phyloP scores from a whole-genome alignment of 768 basidiomycete genomes.

The Fomitopsis pulvina region DNA sequence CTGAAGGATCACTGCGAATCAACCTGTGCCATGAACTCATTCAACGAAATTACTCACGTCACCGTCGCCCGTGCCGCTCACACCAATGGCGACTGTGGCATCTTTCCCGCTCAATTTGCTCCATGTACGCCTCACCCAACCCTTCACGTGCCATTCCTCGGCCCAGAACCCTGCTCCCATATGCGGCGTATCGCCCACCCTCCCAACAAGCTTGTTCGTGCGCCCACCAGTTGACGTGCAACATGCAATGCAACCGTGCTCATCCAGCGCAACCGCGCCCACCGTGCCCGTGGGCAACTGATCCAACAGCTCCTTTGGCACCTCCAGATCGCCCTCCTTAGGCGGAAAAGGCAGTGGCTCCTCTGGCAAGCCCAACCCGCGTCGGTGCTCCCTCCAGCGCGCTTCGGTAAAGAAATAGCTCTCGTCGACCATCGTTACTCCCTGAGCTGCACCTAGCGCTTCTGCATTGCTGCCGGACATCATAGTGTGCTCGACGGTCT shows the following conservation, averaged over 20 bases:
- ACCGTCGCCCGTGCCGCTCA: constrained; percentile 84
- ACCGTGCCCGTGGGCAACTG: constrained; percentile 72
- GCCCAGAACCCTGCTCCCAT: constrained; percentile 83
- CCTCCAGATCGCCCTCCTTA: constrained; percentile 12
- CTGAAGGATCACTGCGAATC: constrained; percentile 35
- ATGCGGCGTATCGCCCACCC: constrained; percentile 77
- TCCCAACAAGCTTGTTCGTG: constrained; percentile 79
- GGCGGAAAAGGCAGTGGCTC: constrained; percentile 40
- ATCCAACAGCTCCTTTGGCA: constrained; percentile 36
- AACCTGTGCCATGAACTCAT: background rate
- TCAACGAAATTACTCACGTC: constrained; percentile 45
- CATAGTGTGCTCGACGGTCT: constrained; percentile 58
- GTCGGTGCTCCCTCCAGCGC: constrained; percentile 73
- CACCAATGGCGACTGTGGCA: constrained; percentile 45
- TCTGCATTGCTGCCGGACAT: constrained; percentile 65
- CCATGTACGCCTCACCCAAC: constrained; percentile 32
- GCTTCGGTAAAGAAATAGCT: constrained; percentile 74
- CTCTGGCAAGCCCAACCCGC: constrained; percentile 67
- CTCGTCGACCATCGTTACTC: constrained; percentile 55
- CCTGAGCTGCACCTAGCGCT: constrained; percentile 45
- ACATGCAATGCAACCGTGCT: constrained; percentile 62
- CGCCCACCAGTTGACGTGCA: constrained; percentile 77
- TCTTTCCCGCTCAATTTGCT: constrained; percentile 30
- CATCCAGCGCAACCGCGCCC: constrained; percentile 77
- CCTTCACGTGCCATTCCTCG: constrained; percentile 55